Evolutionary conservation across 805 yeast species (phyloP).

Genomic region (Kurtzmaniella cleridarum): DNA sequence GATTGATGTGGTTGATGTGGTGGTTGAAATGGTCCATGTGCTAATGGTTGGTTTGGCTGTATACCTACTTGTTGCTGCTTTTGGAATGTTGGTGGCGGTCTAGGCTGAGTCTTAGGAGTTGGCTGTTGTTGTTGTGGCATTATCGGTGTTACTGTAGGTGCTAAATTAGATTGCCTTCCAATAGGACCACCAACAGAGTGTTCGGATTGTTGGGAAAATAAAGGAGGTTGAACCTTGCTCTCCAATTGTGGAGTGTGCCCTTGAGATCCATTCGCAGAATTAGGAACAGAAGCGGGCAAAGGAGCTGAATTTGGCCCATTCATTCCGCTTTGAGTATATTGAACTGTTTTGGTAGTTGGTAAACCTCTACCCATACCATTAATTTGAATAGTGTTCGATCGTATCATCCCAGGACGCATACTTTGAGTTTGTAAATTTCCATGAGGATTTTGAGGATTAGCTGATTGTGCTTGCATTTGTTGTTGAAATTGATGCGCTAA

Average conservation of each 20-base stretch:
- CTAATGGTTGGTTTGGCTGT: not conserved
- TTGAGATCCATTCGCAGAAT: constrained; percentile 16
- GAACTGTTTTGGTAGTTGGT: constrained; percentile 7
- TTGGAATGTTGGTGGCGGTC: constrained; percentile 7
- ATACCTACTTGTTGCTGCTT: constrained; percentile 4
- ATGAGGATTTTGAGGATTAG: constrained; percentile 8
- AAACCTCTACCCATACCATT: constrained; percentile 5
- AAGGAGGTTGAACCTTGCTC: constrained; percentile 16
- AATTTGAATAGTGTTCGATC: constrained; percentile 16
- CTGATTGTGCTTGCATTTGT: constrained; percentile 9
- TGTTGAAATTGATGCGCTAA: constrained; percentile 4
- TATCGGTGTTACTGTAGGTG: constrained; percentile 12
- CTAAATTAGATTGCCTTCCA: not conserved
- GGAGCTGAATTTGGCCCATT: constrained; percentile 21
- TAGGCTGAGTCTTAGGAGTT: constrained; percentile 16
- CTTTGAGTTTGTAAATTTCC: constrained; percentile 4
- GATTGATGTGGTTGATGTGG: constrained; percentile 1
- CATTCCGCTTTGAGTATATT: constrained; percentile 9
- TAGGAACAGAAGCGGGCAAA: constrained; percentile 9
- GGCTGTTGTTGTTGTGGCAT: constrained; percentile 23
- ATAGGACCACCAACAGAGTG: not conserved
- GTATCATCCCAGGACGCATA: constrained; percentile 15
- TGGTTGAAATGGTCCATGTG: constrained; percentile 4
- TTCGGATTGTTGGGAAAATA: constrained; percentile 2
- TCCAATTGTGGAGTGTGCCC: constrained; percentile 28